These are phyloP conservation scores for Lentinula boryana DNA, from an alignment of 768 basidiomycete species.

Conservation along the genomic window DNA sequence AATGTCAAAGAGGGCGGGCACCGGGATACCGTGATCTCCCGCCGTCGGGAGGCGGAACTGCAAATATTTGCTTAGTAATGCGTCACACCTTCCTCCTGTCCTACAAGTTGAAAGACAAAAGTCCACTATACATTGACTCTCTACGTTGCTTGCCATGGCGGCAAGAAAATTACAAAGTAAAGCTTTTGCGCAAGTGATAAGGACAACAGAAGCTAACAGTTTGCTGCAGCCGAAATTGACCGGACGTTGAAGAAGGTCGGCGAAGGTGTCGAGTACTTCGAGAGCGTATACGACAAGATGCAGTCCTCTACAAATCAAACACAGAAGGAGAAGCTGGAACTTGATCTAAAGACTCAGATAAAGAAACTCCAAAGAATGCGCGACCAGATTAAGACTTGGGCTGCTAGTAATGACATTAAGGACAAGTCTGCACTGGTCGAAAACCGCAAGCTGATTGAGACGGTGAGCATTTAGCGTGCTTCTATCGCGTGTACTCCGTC, in stretches of 20 bases:
- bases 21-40: no score
- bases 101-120: neutral
- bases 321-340: conserved; percentile 98
- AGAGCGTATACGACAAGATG: conserved; percentile 98
- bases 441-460: conserved; percentile 94
- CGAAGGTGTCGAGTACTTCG: conserved; percentile 93
- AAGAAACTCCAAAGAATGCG: conserved; percentile 86
- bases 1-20: no score
- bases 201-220: neutral
- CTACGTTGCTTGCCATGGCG: conserved; percentile 55
- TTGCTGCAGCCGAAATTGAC: conserved; percentile 89
- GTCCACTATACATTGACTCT: neutral
- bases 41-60: neutral
- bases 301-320: conserved; percentile 92
- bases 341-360: conserved; percentile 95
- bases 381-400: conserved; percentile 94
- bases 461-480: conserved; percentile 51
- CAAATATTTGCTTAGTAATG: neutral
- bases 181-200: conserved; percentile 7
- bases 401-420: conserved; percentile 96
- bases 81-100: neutral
- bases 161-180: conserved; percentile 86
- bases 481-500: conserved; percentile 13
- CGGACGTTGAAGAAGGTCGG: conserved; percentile 95
- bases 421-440: conserved; percentile 92